These are phyloP conservation scores for Heterobasidion occidentale DNA, from an alignment of 1,284 basidiomycete genomes.

Conservation along the genomic window DNA sequence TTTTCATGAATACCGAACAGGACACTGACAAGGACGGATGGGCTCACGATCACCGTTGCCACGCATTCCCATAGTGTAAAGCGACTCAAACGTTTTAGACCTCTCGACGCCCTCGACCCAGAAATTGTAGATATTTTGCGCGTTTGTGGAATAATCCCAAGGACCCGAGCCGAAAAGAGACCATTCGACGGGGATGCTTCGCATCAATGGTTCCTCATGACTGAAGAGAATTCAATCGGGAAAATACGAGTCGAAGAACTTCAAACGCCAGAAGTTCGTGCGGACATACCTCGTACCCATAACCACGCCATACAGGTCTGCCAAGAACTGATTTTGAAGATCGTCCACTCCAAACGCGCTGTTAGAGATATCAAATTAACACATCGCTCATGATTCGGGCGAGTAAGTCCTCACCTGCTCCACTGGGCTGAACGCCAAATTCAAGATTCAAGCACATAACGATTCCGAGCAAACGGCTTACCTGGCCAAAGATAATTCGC, in stretches of 20 bases:
- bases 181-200: slow-evolving; percentile 56
- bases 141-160: slow-evolving; percentile 55
- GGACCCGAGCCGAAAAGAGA: slow-evolving; percentile 41
- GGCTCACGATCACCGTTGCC: slow-evolving; percentile 40
- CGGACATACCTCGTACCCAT: slow-evolving; percentile 49
- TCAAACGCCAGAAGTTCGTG: too few species aligned
- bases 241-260: not conserved
- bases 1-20: not conserved
- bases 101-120: slow-evolving; percentile 54
- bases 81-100: slow-evolving; percentile 46
- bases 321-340: slow-evolving; percentile 51
- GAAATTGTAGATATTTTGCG: slow-evolving; percentile 46
- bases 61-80: slow-evolving; percentile 62
- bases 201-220: slow-evolving; percentile 63
- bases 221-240: slow-evolving; percentile 20
- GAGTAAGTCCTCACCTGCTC: slow-evolving; percentile 10
- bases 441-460: not conserved
- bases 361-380: slow-evolving; percentile 15
- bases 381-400: too few species aligned
- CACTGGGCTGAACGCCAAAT: slow-evolving; percentile 10
- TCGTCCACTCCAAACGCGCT: slow-evolving; percentile 68
- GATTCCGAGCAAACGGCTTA: slow-evolving; percentile 10
- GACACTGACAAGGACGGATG: not conserved
- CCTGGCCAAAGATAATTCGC: slow-evolving; percentile 67
- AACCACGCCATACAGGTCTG: slow-evolving; percentile 61